Evolutionary conservation across 2,329 filamentous ascomycete genomes (phyloP).

Genomic region (Hypoxylon sp.): DNA sequence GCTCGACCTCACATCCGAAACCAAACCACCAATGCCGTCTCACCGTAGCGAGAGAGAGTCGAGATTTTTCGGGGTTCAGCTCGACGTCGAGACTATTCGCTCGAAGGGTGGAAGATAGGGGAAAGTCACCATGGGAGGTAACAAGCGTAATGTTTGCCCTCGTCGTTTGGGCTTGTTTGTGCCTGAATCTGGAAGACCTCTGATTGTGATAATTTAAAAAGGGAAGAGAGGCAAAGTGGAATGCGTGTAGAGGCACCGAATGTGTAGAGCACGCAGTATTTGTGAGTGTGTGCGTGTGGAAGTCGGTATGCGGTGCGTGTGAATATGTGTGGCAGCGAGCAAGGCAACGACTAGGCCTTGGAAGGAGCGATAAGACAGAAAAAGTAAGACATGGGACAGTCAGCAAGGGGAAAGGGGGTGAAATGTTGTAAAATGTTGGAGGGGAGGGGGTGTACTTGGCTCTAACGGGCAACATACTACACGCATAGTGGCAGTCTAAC

Average conservation of each 20-base stretch:
- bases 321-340: slow-evolving; percentile 1
- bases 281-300: slow-evolving; percentile 20
- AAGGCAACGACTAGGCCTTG: background rate
- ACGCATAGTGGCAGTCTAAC: background rate
- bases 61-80: slow-evolving; percentile 2
- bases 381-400: slow-evolving; percentile 32
- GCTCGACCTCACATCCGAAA: slow-evolving; percentile 40
- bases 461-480: no score
- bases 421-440: no score
- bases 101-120: slow-evolving; percentile 1
- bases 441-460: slow-evolving; percentile 1
- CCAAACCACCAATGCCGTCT: slow-evolving; percentile 33
- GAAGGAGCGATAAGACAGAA: slow-evolving; percentile 18
- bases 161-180: slow-evolving; percentile 1
- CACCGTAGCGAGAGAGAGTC: slow-evolving; percentile 5
- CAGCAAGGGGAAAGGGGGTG: slow-evolving; percentile 31
- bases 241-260: no score
- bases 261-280: no score
- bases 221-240: slow-evolving; percentile 6
- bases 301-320: no score
- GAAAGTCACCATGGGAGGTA: background rate
- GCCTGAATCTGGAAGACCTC: slow-evolving; percentile 8
- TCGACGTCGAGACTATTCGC: background rate
- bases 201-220: slow-evolving; percentile 10
- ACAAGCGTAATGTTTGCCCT: slow-evolving; percentile 5